Conservation (phyloP, 148 eudicot genomes). For the Fagopyrum esculentum region DNA sequence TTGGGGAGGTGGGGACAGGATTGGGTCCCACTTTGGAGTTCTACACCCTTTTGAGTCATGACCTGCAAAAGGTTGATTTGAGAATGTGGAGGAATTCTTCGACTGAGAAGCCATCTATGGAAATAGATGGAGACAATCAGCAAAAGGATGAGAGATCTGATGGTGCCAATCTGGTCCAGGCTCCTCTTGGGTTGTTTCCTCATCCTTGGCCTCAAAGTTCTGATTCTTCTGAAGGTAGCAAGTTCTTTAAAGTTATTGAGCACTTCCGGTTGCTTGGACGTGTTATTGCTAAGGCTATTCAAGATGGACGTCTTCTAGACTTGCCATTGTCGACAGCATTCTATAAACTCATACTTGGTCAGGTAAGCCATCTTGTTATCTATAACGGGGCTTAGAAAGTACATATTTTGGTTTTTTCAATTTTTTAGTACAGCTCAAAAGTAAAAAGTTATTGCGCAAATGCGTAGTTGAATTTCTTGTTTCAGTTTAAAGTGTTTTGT, state of each 20-base stretch:
- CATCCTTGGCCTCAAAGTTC: constrained; percentile 72
- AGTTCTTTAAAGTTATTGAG: constrained; percentile 54
- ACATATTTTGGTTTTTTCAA: neutral
- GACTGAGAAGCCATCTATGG: constrained; percentile 35
- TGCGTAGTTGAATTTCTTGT: too few species aligned
- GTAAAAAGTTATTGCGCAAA: too few species aligned
- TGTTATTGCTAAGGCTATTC: constrained; percentile 98
- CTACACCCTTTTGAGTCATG: constrained; percentile 89
- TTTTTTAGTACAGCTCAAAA: neutral
- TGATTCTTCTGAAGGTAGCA: constrained; percentile 60
- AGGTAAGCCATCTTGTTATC: constrained; percentile 29
- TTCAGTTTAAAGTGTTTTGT: neutral
- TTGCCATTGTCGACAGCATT: constrained; percentile 75
- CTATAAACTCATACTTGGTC: constrained; percentile 85
- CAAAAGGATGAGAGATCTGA: constrained; percentile 25
- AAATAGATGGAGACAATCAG: constrained; percentile 35
- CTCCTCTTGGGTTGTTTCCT: constrained; percentile 94
- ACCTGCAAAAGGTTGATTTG: constrained; percentile 70
- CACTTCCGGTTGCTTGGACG: constrained; percentile 83
- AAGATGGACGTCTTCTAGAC: constrained; percentile 95
- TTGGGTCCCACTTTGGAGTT: constrained; percentile 97
- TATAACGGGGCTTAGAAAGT: neutral
- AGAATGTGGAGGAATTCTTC: constrained; percentile 80
- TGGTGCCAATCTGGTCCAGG: constrained; percentile 46
- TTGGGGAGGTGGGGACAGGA: constrained; percentile 99